A percentile compares a stretch with the other conserved stretches of the same genome.
Conservation (phyloP, 306 rosid species). For the Casuarina glauca region DNA sequence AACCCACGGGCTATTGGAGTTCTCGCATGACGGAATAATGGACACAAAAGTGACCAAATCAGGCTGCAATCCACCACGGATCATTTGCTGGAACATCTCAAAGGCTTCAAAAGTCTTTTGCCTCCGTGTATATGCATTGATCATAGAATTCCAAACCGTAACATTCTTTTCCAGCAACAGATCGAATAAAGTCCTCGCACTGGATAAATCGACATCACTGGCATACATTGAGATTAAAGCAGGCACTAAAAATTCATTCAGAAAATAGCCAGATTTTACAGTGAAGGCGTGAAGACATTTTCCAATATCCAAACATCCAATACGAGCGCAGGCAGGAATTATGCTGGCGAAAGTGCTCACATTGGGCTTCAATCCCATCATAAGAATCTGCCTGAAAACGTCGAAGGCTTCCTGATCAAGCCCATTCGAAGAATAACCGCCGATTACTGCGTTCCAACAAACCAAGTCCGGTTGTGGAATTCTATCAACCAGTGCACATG, state of each 20-base stretch:
- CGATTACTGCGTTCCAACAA: slow-evolving; percentile 35
- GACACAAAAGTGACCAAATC: slow-evolving; percentile 34
- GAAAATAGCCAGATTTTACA: slow-evolving; percentile 31
- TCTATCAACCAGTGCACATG: slow-evolving; percentile 31
- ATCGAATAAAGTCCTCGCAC: slow-evolving; percentile 38
- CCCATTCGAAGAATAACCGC: slow-evolving; percentile 37
- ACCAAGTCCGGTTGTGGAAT: slow-evolving; percentile 40
- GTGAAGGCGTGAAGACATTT: slow-evolving; percentile 35
- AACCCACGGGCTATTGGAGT: not conserved
- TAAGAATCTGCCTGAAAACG: slow-evolving; percentile 19
- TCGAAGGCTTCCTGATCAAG: slow-evolving; percentile 30
- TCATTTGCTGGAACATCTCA: slow-evolving; percentile 27
- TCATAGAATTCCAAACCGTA: slow-evolving; percentile 37
- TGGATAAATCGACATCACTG: slow-evolving; percentile 17
- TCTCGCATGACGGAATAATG: slow-evolving; percentile 37
- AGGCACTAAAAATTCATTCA: slow-evolving; percentile 29
- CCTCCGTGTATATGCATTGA: slow-evolving; percentile 35
- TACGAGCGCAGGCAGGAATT: slow-evolving; percentile 39
- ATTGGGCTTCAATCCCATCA: slow-evolving; percentile 33
- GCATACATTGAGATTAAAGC: slow-evolving; percentile 41
- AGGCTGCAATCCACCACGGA: slow-evolving; percentile 16
- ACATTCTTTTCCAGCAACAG: slow-evolving; percentile 16
- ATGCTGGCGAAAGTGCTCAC: slow-evolving; percentile 38
- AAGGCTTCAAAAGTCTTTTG: slow-evolving; percentile 25
- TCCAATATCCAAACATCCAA: slow-evolving; percentile 25